Base-by-base conservation (phyloP, 2,329 filamentous ascomycete genomes). In the Fusarium goolgardi region DNA sequence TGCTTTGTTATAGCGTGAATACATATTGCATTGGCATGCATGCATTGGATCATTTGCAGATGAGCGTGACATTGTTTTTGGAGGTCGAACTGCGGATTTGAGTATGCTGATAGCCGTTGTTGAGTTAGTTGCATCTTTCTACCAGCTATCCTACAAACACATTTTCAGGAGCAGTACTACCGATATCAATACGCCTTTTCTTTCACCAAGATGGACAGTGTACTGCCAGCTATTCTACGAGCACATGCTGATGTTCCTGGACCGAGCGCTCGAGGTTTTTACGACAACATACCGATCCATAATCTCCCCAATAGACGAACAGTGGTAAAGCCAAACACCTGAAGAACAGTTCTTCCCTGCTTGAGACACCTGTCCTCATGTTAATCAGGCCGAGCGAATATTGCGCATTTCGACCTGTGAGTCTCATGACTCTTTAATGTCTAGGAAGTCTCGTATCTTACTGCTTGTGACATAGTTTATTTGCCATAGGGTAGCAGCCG, bases 1-100 rank as follows among this genome's bases (percentile, higher is more conserved):
- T 27, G 31, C 11, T 45, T 44, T 43, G 15, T 27, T 45, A 23
- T 59, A 55, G 46, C 34, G 45, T 58, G 32, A 56, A 60, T 59
- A 25, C 7, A 59, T 16, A 34, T 39, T 32, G 21, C 6, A 37
- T 50, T 25, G 18, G 18, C 18, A 37, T 27, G 6, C 20, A 34
- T 7, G 13, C 12, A 20, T 11, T 25, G n/a, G n/a, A n/a, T n/a
- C n/a, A n/a, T n/a, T n/a, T n/a, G 5, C 13, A 27, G 8, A 37
- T 27, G 32, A 8, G 9, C 13, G n/a, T 27, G 21, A 10, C 23
- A 18, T 13, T 25, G 35, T 12, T 8, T 21, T 27, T 13, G 9
- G 44, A 21, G 27, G 16, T 44, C 18, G 18, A n/a, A 12, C 11
- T n/a, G 27, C 10, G 3, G 9, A 4, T 29, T 29, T 11, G 10